Evolutionary conservation across 2,329 filamentous ascomycete species (phyloP).

Genomic region (Didymella keratinophila): DNA sequence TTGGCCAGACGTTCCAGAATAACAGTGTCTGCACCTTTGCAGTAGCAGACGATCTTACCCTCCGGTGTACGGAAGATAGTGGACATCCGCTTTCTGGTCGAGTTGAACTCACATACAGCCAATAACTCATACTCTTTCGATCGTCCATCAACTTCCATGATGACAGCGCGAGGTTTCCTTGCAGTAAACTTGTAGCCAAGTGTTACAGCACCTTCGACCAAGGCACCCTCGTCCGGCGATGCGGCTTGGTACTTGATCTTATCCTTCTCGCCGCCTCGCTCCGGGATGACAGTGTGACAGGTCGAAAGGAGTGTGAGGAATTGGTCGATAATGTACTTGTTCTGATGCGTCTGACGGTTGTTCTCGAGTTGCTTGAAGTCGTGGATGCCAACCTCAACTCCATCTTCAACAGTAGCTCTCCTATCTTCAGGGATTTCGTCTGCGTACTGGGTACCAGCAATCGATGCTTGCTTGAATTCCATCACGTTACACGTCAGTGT

Average conservation of each 20-base stretch:
- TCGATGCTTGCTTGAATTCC: constrained; percentile 96
- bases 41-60: constrained; percentile 91
- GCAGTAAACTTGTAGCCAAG: constrained; percentile 92
- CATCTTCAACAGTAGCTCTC: constrained; percentile 79
- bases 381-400: constrained; percentile 78
- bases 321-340: constrained; percentile 73
- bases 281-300: constrained; percentile 97
- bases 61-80: constrained; percentile 96
- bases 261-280: constrained; percentile 79
- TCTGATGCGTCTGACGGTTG: constrained; percentile 71
- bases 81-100: constrained; percentile 96
- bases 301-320: constrained; percentile 87
- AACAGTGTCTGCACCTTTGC: constrained; percentile 96
- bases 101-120: constrained; percentile 99
- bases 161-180: constrained; percentile 86
- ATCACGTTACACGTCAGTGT: constrained; percentile 98
- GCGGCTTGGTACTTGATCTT: constrained; percentile 97
- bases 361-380: constrained; percentile 79
- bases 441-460: constrained; percentile 91
- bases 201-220: constrained; percentile 86
- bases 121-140: constrained; percentile 87
- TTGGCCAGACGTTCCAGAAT: constrained; percentile 89
- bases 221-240: constrained; percentile 94
- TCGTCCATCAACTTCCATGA: constrained; percentile 75
- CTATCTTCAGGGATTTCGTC: constrained; percentile 92